Evolutionary conservation across 139 green algal genomes (phyloP).

Genomic region (Yamagishiella unicocca): DNA sequence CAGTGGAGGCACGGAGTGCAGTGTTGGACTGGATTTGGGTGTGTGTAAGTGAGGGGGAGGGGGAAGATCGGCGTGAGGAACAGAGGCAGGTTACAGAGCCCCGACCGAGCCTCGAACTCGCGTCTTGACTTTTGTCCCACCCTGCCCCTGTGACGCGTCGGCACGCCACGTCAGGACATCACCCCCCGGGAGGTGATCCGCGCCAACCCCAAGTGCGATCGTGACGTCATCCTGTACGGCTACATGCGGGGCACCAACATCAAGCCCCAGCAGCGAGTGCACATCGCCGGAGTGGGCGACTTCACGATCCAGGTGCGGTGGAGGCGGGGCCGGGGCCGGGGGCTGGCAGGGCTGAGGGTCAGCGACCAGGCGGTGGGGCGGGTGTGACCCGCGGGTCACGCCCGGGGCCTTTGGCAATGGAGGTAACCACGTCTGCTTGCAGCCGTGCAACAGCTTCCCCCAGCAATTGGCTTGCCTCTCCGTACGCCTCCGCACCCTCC

Average conservation of each 20-base stretch:
- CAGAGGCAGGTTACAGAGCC: not conserved
- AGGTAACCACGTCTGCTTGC: too few species aligned
- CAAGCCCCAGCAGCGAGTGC: conserved; percentile 76
- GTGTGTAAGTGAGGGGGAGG: not conserved
- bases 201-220: conserved; percentile 85
- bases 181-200: conserved; percentile 83
- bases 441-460: too few species aligned
- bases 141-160: not conserved
- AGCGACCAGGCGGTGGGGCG: too few species aligned
- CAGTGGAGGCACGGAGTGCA: not conserved
- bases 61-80: not conserved
- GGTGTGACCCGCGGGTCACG: too few species aligned
- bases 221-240: conserved; percentile 93
- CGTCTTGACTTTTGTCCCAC: conserved; percentile 22
- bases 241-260: conserved; percentile 93
- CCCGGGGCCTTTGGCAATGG: too few species aligned
- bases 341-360: not conserved
- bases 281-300: conserved; percentile 95
- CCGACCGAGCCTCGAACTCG: not conserved
- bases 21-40: not conserved
- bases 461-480: too few species aligned
- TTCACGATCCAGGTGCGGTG: conserved; percentile 69
- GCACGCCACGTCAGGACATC: conserved; percentile 92
- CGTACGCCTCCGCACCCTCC: too few species aligned
- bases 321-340: not conserved